phyloP scores from a whole-genome alignment of 2,329 filamentous ascomycete species.

The Chaetomiaceae sp. region DNA sequence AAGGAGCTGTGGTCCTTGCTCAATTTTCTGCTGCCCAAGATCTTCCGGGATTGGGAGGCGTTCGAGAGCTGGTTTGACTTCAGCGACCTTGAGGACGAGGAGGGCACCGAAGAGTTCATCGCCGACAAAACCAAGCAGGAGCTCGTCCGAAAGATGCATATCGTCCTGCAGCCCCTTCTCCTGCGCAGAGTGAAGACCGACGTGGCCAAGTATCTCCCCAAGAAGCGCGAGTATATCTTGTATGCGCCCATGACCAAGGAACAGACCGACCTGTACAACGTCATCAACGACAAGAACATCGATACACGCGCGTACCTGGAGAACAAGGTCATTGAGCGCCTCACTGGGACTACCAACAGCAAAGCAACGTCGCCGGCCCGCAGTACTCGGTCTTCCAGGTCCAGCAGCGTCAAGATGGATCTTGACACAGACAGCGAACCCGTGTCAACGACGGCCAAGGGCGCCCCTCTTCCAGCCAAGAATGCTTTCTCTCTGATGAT shows the following conservation, averaged over 20 bases:
- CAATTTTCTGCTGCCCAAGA: slow-evolving; percentile 86
- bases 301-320: slow-evolving; percentile 75
- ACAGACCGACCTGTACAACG: slow-evolving; percentile 83
- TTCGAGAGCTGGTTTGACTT: slow-evolving; percentile 99
- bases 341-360: slow-evolving; percentile 50
- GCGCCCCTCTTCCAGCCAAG: slow-evolving; percentile 23
- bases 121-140: slow-evolving; percentile 73
- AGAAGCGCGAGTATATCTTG: slow-evolving; percentile 93
- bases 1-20: slow-evolving; percentile 92
- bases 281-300: slow-evolving; percentile 51
- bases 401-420: slow-evolving; percentile 32
- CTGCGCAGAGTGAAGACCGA: slow-evolving; percentile 87
- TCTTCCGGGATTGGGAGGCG: slow-evolving; percentile 88
- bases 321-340: slow-evolving; percentile 65
- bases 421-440: slow-evolving; percentile 24
- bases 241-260: slow-evolving; percentile 89
- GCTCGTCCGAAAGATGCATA: slow-evolving; percentile 81
- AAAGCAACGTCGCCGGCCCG: slow-evolving; percentile 33
- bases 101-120: slow-evolving; percentile 72
- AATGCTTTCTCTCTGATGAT: slow-evolving; percentile 56
- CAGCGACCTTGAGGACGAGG: slow-evolving; percentile 80
- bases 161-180: slow-evolving; percentile 87
- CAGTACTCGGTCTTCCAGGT: slow-evolving; percentile 39
- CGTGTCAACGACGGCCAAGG: slow-evolving; percentile 31
- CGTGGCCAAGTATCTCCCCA: slow-evolving; percentile 85